Base-by-base conservation (phyloP, 768 basidiomycete species). In the Daedaleopsis sinensis region DNA sequence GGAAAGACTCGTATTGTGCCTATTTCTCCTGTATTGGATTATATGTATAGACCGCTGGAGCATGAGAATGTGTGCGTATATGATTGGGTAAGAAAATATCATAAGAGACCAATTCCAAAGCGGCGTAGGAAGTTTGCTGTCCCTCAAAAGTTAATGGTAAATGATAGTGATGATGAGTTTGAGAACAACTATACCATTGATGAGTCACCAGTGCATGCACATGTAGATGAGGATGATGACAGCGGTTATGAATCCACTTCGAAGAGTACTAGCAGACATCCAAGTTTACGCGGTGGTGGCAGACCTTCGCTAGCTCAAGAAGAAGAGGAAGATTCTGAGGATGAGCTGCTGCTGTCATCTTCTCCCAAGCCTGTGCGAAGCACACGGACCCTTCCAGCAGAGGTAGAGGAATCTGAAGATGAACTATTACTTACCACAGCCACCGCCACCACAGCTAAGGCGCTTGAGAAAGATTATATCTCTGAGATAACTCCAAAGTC, bases 1-100 rank as follows among this genome's bases (percentile, higher is more conserved):
- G 55, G 56, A 19, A 48, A 46, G n/a, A 46, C 18, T 4, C 10
- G 44, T 10, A 46, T 52, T 21, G 37, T 60, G 13, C 21, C 54
- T 5, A 37, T 65, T 5, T 65, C 61, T 16, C 59, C 55, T 1
- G 8, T 64, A 18, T 37, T 21, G 38, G 62, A 63, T 24, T 63
- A 63, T 53, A 57, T 59, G 21, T 53, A 32, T 15, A 38, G 62
- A 19, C 57, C 62, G 16, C 10, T 9, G 9, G 39, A 57, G 37
- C 38, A 51, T 32, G 52, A 65, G 23, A 42, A 51, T 27, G 39
- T 59, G 11, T 36, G 27, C 9, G 24, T 64, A 37, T 64, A 64
- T 43, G 58, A 64, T 19, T 64, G 44, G 18, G 21, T 15, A 2
- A 48, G 47, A 15, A 36, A 54, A 32, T n/a, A 37, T 35, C 16